A percentile compares a stretch with the other conserved stretches of the same genome.
phyloP scores from a whole-genome alignment of 2,329 filamentous ascomycete species.

The Capronia coronata region DNA sequence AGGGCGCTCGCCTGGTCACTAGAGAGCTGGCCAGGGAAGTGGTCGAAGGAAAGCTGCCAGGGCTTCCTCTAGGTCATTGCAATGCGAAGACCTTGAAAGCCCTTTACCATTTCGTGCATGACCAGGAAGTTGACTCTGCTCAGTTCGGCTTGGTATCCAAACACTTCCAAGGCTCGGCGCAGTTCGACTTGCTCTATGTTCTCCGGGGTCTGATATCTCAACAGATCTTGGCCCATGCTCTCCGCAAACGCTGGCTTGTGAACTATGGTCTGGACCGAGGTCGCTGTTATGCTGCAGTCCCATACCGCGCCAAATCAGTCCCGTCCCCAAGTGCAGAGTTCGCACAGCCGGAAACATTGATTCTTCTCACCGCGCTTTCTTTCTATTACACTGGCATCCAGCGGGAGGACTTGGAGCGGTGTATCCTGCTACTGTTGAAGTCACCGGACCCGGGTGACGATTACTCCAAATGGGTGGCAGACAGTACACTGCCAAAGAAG shows the following conservation, averaged over 20 bases:
- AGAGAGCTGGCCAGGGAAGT: constrained; percentile 19
- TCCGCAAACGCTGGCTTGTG: constrained; percentile 60
- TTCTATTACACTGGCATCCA: constrained; percentile 54
- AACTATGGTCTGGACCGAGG: constrained; percentile 55
- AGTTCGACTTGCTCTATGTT: constrained; percentile 29
- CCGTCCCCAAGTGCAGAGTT: constrained; percentile 54
- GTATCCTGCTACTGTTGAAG: constrained; percentile 44
- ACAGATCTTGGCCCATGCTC: constrained; percentile 49
- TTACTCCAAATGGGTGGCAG: constrained; percentile 37
- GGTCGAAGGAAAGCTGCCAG: constrained; percentile 15
- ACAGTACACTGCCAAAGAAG: constrained; percentile 28
- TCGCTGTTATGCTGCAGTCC: constrained; percentile 53
- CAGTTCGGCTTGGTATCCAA: not conserved
- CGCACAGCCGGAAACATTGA: constrained; percentile 55
- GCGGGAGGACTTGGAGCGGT: constrained; percentile 45
- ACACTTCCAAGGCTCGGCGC: constrained; percentile 6
- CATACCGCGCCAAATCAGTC: constrained; percentile 54
- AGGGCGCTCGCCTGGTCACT: constrained; percentile 14
- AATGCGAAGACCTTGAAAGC: constrained; percentile 9
- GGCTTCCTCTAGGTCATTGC: constrained; percentile 27
- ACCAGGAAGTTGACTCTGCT: not conserved
- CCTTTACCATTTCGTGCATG: constrained; percentile 8
- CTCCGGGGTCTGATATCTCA: constrained; percentile 48
- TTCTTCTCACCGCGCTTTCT: constrained; percentile 50
- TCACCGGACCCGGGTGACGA: constrained; percentile 49